A percentile compares a stretch with the other conserved stretches of the same genome.
Evolutionary conservation across 345 rosid genomes (phyloP).

Genomic region (Camelina sativa): DNA sequence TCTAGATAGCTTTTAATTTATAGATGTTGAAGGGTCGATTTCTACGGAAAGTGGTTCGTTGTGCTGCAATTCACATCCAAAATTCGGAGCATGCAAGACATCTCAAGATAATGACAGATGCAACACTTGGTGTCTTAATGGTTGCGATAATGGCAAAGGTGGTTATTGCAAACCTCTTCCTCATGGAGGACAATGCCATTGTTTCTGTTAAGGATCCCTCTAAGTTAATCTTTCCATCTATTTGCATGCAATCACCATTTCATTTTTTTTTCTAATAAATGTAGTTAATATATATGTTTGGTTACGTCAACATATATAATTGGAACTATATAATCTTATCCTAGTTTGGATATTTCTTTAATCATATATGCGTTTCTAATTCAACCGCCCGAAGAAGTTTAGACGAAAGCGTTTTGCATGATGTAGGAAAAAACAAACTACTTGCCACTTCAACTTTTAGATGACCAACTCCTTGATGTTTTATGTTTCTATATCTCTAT

Average conservation of each 20-base stretch:
- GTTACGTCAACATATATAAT: background rate
- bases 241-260: background rate
- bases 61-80: slow-evolving; percentile 24
- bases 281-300: slow-evolving; percentile 2
- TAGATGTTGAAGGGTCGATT: slow-evolving; percentile 15
- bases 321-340: no score
- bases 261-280: background rate
- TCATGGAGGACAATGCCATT: slow-evolving; percentile 24
- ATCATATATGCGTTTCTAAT: no score
- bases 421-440: no score
- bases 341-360: no score
- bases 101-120: background rate
- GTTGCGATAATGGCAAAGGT: slow-evolving; percentile 30
- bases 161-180: slow-evolving; percentile 27
- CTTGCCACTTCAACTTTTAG: no score
- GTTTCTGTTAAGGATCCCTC: slow-evolving; percentile 8
- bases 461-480: no score
- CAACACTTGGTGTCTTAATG: slow-evolving; percentile 16
- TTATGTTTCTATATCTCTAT: no score
- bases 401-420: no score
- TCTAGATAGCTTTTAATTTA: background rate
- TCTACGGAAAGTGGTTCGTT: slow-evolving; percentile 8
- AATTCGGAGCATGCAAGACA: slow-evolving; percentile 12
- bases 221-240: background rate
- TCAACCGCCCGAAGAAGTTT: no score